Evolutionary conservation across 2,329 filamentous ascomycete genomes (phyloP).

Genomic region (Aspergillus fijiensis): DNA sequence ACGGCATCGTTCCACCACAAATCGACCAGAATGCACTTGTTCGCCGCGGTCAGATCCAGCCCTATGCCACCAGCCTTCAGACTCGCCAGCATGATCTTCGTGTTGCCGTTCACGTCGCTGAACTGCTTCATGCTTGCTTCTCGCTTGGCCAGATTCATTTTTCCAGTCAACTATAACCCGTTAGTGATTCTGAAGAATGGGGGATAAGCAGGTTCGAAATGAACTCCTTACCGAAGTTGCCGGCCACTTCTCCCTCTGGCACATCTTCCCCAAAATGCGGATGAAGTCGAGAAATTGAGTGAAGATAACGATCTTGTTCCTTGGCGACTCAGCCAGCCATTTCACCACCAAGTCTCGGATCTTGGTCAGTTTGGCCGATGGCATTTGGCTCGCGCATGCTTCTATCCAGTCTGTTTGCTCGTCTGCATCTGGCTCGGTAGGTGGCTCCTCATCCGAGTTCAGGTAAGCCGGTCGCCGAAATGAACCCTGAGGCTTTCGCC

Average conservation of each 20-base stretch:
- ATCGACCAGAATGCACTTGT: constrained; percentile 57
- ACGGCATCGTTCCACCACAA: constrained; percentile 62
- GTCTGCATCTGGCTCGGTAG: constrained; percentile 1
- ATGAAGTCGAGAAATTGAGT: constrained; percentile 59
- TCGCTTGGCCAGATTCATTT: constrained; percentile 46
- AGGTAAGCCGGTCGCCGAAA: background rate
- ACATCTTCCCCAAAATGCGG: constrained; percentile 52
- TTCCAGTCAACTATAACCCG: constrained; percentile 47
- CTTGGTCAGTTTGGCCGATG: constrained; percentile 42
- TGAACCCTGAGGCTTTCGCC: background rate
- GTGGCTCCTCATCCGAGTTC: background rate
- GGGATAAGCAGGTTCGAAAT: too few relatives aligned
- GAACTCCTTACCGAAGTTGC: constrained; percentile 21
- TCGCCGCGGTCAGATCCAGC: constrained; percentile 62
- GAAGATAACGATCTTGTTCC: constrained; percentile 60
- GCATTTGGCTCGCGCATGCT: constrained; percentile 26
- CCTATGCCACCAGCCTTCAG: constrained; percentile 58
- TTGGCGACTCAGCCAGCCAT: constrained; percentile 45
- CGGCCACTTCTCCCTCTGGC: constrained; percentile 50
- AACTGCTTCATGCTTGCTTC: constrained; percentile 51
- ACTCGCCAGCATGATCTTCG: constrained; percentile 55
- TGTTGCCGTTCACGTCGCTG: constrained; percentile 31
- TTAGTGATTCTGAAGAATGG: background rate
- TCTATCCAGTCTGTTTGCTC: constrained; percentile 30
- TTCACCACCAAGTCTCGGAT: constrained; percentile 37